Base-by-base conservation (phyloP, 805 yeast genomes). In the Ogataea polymorpha region DNA sequence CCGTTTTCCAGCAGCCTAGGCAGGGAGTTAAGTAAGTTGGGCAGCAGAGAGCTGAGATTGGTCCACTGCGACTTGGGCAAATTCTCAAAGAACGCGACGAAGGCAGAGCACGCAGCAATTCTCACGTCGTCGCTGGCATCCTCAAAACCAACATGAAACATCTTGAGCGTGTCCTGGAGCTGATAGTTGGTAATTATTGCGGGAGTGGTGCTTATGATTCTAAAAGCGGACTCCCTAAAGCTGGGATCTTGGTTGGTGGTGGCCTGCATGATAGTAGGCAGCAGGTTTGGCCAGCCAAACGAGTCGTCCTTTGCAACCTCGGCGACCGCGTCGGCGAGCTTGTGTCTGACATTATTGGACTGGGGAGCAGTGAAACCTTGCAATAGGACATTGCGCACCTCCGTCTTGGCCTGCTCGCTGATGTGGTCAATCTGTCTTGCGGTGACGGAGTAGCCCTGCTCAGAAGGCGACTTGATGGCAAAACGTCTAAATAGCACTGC, bases 401-500 rank as follows among this genome's bases (percentile, higher is more conserved):
- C 84, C 27, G 56, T 61, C 44, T 78, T 71, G 2, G 81, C 82
- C 6, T 70, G 74, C 23, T 73, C 74, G 37, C 79, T 69, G 18
- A 89, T 68, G 32, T 75, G 76, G 23, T 91, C 95, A 37, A 89
- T 74, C 35, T 90, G 83, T 56, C 95, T 77, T 32, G 86, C 86
- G 16, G 86, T 77, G 32, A 85, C 82, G 18, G 78, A 72, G 36
- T 71, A 63, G 27, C 72, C 75, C 46, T 75, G 70, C 25, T 74
- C 75, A 48, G 81, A 80, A 5, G 96, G 96, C 4, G 88, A 76
- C 55, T 81, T 80, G 43, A 83, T 75, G 6, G 96, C 89, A 49
- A 88, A 75, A 56, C 96, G 79, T 61, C 99, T 76, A 62, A 93
- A 87, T 44, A 93, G 66, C 21, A 93, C 96, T 2, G 97, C 95